Conservation (phyloP, 768 basidiomycete genomes). For the Suillus subluteus region DNA sequence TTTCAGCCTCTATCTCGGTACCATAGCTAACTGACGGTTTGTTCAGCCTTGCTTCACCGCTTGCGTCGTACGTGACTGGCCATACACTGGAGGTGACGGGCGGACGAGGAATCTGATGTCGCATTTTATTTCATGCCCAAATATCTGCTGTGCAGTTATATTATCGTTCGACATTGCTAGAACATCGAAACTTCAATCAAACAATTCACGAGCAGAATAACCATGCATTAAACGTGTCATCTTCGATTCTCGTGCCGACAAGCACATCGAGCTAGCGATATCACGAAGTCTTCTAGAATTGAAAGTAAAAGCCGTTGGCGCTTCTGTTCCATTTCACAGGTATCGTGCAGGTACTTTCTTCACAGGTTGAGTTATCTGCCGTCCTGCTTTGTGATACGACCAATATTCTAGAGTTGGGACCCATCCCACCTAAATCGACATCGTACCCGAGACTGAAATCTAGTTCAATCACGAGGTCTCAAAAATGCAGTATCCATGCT, state of each 20-base stretch:
- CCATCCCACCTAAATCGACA: not conserved
- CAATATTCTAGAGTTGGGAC: not conserved
- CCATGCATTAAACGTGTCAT: not conserved
- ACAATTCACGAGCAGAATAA: too few relatives aligned
- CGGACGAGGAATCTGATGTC: conserved; percentile 66
- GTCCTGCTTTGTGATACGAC: not conserved
- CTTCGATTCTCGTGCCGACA: too few relatives aligned
- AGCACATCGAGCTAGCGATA: not conserved
- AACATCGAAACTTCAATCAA: not conserved
- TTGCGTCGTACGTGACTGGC: conserved; percentile 80
- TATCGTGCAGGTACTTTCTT: not conserved
- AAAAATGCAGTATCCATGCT: conserved; percentile 47
- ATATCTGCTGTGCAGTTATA: not conserved
- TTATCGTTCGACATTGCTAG: not conserved
- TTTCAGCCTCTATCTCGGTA: conserved; percentile 18
- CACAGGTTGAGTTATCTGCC: not conserved
- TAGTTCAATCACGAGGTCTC: not conserved
- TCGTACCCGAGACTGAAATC: not conserved
- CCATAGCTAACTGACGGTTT: conserved; percentile 1
- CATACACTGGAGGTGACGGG: conserved; percentile 88
- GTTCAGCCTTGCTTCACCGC: conserved; percentile 70
- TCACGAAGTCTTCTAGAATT: not conserved
- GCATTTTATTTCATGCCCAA: not conserved
- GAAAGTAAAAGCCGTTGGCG: not conserved
- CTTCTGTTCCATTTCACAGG: not conserved